Conservation (phyloP, 2,329 filamentous ascomycete species). For the Colletotrichum limetticola region DNA sequence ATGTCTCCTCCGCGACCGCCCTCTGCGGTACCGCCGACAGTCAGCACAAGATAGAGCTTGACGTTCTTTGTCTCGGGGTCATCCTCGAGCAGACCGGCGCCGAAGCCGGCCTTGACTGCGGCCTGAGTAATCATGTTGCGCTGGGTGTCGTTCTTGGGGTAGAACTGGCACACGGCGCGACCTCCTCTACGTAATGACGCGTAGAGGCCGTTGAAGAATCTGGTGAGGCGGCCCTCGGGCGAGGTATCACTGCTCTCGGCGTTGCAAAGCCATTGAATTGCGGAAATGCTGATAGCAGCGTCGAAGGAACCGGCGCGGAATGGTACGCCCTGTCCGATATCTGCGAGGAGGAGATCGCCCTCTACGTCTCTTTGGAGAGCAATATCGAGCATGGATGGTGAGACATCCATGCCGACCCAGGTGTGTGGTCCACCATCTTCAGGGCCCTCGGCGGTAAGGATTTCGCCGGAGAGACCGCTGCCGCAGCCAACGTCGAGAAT, state of each 20-base stretch:
- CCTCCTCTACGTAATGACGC: constrained; percentile 85
- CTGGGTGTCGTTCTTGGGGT: constrained; percentile 94
- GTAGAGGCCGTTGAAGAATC: constrained; percentile 96
- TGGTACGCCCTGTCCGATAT: constrained; percentile 95
- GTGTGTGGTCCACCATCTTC: constrained; percentile 86
- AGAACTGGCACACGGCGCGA: constrained; percentile 95
- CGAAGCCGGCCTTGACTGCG: constrained; percentile 93
- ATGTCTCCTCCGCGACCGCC: constrained; percentile 77
- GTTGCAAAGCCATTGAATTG: constrained; percentile 99
- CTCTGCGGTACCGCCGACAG: constrained; percentile 74
- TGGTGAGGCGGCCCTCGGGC: constrained; percentile 78
- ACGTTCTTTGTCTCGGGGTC: constrained; percentile 96
- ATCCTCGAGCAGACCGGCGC: constrained; percentile 93
- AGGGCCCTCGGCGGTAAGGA: constrained; percentile 77
- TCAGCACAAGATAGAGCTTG: constrained; percentile 96
- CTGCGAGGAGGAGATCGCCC: constrained; percentile 91
- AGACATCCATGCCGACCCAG: constrained; percentile 98
- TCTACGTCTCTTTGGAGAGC: constrained; percentile 92
- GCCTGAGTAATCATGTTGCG: constrained; percentile 91
- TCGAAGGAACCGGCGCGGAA: constrained; percentile 95
- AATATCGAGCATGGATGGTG: constrained; percentile 94
- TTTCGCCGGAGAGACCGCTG: constrained; percentile 93
- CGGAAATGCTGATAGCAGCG: constrained; percentile 92
- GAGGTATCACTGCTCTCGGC: constrained; percentile 89
- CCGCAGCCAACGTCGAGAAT: constrained; percentile 98